phyloP scores from a whole-genome alignment of 768 basidiomycete genomes.

The Rhizopogon vesiculosus region DNA sequence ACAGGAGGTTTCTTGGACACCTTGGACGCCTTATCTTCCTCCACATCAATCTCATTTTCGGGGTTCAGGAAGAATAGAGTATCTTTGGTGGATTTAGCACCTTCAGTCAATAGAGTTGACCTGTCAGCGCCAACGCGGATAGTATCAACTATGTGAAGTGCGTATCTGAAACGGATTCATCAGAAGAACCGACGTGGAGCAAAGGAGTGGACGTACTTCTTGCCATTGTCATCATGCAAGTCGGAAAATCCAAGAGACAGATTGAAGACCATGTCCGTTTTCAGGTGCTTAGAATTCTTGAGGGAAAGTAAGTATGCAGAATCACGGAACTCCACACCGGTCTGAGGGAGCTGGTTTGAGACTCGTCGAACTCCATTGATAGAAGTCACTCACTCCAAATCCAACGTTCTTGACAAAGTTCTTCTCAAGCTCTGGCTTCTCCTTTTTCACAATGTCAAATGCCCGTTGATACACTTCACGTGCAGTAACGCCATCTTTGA shows the following conservation, averaged over 20 bases:
- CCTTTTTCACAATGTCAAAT: constrained; percentile 62
- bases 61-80: constrained; percentile 80
- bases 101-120: constrained; percentile 73
- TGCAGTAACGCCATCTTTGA: constrained; percentile 74
- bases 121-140: constrained; percentile 68
- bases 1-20: constrained; percentile 47
- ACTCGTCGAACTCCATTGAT: neutral
- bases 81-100: constrained; percentile 79
- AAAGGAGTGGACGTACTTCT: constrained; percentile 50
- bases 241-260: constrained; percentile 84
- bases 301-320: constrained; percentile 74
- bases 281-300: constrained; percentile 71
- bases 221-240: constrained; percentile 68
- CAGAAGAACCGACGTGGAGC: neutral
- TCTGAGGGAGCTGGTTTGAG: constrained; percentile 42
- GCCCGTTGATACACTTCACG: constrained; percentile 84
- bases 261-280: constrained; percentile 81
- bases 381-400: constrained; percentile 61
- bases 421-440: constrained; percentile 79
- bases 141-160: constrained; percentile 85
- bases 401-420: constrained; percentile 87
- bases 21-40: constrained; percentile 54
- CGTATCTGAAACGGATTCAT: constrained; percentile 52
- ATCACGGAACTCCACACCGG: constrained; percentile 94
- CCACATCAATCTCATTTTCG: constrained; percentile 46